Conservation (phyloP, 805 yeast genomes). For the Saturnispora quitensis region DNA sequence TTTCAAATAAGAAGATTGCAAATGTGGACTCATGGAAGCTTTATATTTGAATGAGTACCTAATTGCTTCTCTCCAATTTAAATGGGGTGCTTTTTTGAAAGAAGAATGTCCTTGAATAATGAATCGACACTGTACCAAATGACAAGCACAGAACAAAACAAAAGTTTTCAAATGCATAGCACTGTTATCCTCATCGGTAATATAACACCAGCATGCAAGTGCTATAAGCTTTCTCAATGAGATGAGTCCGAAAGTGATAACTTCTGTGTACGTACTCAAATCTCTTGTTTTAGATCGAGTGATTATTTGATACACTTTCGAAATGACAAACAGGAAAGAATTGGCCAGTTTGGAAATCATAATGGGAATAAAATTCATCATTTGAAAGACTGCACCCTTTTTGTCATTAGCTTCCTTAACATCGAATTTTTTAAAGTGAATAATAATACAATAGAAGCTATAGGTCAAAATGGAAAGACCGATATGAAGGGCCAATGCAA, state of each 20-base stretch:
- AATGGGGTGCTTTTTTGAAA: not conserved
- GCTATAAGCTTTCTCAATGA: slow-evolving; percentile 22
- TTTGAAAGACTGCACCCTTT: slow-evolving; percentile 15
- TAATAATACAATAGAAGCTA: slow-evolving; percentile 17
- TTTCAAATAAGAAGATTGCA: not conserved
- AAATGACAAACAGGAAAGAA: slow-evolving; percentile 8
- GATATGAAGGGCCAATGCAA: slow-evolving; percentile 22
- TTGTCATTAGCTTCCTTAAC: not conserved
- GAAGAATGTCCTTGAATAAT: slow-evolving; percentile 16
- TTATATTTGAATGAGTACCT: slow-evolving; percentile 10
- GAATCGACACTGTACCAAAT: slow-evolving; percentile 21
- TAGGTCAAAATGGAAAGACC: slow-evolving; percentile 19
- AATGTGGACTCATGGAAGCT: not conserved
- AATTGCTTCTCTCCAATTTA: slow-evolving; percentile 15
- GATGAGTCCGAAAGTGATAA: slow-evolving; percentile 21
- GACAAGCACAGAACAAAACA: slow-evolving; percentile 18
- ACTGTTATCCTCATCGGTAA: slow-evolving; percentile 23
- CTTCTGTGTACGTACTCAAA: slow-evolving; percentile 8
- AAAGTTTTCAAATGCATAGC: slow-evolving; percentile 23
- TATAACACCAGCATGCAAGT: slow-evolving; percentile 22
- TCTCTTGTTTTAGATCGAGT: not conserved
- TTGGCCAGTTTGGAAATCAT: slow-evolving; percentile 19
- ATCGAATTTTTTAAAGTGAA: slow-evolving; percentile 17
- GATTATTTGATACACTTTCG: slow-evolving; percentile 1
- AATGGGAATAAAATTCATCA: slow-evolving; percentile 19